These are phyloP conservation scores for Zoysia pacifica DNA, from an alignment of 176 grass and related monocot species.

Conservation along the genomic window DNA sequence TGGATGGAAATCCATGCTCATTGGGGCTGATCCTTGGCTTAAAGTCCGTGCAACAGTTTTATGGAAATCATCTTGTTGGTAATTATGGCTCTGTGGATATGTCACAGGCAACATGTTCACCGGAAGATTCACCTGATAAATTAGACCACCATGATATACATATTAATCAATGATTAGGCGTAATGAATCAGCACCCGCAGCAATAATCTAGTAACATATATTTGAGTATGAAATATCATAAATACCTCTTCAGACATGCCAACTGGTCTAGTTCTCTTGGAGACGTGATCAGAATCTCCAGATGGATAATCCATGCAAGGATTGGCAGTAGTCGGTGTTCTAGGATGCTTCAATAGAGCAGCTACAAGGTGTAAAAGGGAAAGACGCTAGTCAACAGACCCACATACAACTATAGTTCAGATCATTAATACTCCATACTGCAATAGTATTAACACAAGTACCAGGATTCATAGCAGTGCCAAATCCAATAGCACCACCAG, in stretches of 20 bases:
- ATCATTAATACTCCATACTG: conserved; percentile 32
- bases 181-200: conserved; percentile 8
- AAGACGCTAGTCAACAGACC: conserved; percentile 24
- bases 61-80: conserved; percentile 84
- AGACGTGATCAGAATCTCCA: conserved; percentile 91
- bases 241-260: conserved; percentile 90
- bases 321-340: conserved; percentile 69
- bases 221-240: conserved; percentile 27
- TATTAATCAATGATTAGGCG: not conserved
- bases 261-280: conserved; percentile 89
- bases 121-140: conserved; percentile 84
- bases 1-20: conserved; percentile 99
- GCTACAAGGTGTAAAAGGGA: conserved; percentile 41
- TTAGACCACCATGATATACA: conserved; percentile 35
- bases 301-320: conserved; percentile 81
- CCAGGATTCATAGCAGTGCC: conserved; percentile 86
- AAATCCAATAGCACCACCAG: conserved; percentile 93
- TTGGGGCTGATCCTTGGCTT: conserved; percentile 76
- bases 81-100: conserved; percentile 87
- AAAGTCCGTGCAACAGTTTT: conserved; percentile 76
- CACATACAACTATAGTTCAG: conserved; percentile 10
- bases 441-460: conserved; percentile 43
- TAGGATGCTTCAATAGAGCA: conserved; percentile 92
- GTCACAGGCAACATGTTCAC: conserved; percentile 77
- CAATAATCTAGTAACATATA: conserved; percentile 27